A percentile compares a stretch with the other conserved stretches of the same genome.
phyloP scores from a whole-genome alignment of 139 green algal genomes.

The Zygnema cylindricum region DNA sequence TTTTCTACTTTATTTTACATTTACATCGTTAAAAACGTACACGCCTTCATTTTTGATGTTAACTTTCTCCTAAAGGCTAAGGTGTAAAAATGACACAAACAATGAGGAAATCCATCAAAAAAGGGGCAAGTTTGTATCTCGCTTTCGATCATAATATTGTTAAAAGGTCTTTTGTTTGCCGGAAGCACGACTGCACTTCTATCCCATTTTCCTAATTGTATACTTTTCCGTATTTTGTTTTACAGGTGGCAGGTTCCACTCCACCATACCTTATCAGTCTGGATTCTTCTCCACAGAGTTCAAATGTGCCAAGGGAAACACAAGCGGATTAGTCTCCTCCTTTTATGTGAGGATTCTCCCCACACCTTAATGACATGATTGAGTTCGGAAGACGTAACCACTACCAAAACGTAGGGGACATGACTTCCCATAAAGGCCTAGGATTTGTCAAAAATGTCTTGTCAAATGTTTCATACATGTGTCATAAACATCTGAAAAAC shows the following conservation, averaged over 20 bases:
- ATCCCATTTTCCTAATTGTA: too few species aligned
- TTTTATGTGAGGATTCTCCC: slow-evolving; percentile 50
- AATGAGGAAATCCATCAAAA: too few species aligned
- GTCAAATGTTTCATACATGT: neutral
- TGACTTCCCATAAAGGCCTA: neutral
- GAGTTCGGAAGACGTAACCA: too few species aligned
- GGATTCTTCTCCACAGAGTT: slow-evolving; percentile 18
- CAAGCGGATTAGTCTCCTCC: slow-evolving; percentile 38
- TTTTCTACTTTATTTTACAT: too few species aligned
- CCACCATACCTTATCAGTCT: slow-evolving; percentile 15
- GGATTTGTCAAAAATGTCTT: neutral
- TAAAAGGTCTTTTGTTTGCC: too few species aligned
- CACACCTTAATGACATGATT: too few species aligned
- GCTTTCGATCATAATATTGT: too few species aligned
- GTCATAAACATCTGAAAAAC: neutral
- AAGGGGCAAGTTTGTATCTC: too few species aligned
- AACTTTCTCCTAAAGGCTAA: neutral
- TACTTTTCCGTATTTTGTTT: too few species aligned
- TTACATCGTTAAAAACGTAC: neutral
- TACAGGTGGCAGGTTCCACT: slow-evolving; percentile 24
- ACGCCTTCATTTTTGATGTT: neutral
- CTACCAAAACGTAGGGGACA: neutral
- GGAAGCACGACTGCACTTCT: too few species aligned
- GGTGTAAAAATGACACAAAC: too few species aligned
- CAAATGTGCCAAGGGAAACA: slow-evolving; percentile 43